Base-by-base conservation (phyloP, 768 basidiomycete genomes). In the Kwoniella bestiolae region DNA sequence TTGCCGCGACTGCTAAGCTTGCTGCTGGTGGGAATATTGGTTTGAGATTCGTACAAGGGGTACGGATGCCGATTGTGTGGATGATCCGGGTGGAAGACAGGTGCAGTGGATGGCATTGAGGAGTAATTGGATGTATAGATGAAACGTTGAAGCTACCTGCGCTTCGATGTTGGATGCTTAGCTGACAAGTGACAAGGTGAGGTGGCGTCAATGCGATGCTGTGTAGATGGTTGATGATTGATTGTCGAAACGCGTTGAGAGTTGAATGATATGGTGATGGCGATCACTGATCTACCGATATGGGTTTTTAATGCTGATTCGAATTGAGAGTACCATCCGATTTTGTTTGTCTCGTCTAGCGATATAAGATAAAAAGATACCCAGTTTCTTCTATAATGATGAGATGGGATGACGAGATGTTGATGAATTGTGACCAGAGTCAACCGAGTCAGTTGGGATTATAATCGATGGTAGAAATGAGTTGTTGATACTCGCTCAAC, bases 81-180 rank as follows among this genome's bases (percentile, higher is more conserved):
- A 35, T 73, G 72, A 44, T 73, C 67, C 16, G 72, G 72, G 55
- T 73, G 72, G 34, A 73, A 73, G 32, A 72, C 70, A 16, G 72
- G 72, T 41, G 65, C 51, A 41, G 38, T 35, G 32, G 52, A 34
- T 34, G 52, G 52, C 52, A 55, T 55, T 35, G 5, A 41, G 38
- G 38, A 41, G 38, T 41, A 41, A 4, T 14, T 11, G 12, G 38
- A 41, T 11, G 38, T 41, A 41, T 41, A 8, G 9, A 41, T 41
- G 38, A 41, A 41, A 41, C 38, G 38, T 41, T 41, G 38, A 41
- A 41, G 38, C 38, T 41, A 41, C 38, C 38, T 41, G 38, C 38
- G 38, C 38, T 41, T 41, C 38, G 38, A 41, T 41, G 38, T 41
- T 41, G 12, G 38, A 41, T 41, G 38, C 38, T 41, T 11, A 41